A percentile compares a stretch with the other conserved stretches of the same genome.
Conservation (phyloP, 73 alveolate genomes). For the Stentor roeselii region DNA sequence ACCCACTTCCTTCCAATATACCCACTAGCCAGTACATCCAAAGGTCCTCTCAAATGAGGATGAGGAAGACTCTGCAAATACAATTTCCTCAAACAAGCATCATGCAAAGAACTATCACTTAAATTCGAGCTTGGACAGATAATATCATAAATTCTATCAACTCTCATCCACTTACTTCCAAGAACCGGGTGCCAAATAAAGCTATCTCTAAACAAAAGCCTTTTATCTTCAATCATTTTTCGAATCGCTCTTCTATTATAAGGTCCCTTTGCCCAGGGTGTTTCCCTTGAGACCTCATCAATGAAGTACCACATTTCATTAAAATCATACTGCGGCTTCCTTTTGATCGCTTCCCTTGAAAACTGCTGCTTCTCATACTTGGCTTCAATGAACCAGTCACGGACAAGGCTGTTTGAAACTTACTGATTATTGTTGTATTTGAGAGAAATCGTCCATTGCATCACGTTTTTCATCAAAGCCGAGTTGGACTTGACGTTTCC, state of each 20-base stretch:
- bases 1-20: neutral
- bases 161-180: neutral
- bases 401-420: neutral
- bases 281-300: slow-evolving; percentile 10
- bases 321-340: neutral
- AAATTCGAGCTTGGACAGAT: neutral
- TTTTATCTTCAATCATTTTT: neutral
- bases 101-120: neutral
- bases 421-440: slow-evolving; percentile 1
- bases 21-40: neutral
- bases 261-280: neutral
- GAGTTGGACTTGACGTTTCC: slow-evolving; percentile 2
- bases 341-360: neutral
- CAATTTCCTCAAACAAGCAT: neutral
- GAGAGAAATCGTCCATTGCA: neutral
- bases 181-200: slow-evolving; percentile 16
- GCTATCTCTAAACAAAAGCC: neutral
- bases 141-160: neutral
- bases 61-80: neutral
- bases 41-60: neutral
- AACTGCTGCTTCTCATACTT: neutral
- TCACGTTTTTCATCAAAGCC: neutral
- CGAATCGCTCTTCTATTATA: neutral
- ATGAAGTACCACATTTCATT: neutral
- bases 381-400: slow-evolving; percentile 6